Base-by-base conservation (phyloP, 192 early-diverging fungal species). In the Mortierella antarctica region DNA sequence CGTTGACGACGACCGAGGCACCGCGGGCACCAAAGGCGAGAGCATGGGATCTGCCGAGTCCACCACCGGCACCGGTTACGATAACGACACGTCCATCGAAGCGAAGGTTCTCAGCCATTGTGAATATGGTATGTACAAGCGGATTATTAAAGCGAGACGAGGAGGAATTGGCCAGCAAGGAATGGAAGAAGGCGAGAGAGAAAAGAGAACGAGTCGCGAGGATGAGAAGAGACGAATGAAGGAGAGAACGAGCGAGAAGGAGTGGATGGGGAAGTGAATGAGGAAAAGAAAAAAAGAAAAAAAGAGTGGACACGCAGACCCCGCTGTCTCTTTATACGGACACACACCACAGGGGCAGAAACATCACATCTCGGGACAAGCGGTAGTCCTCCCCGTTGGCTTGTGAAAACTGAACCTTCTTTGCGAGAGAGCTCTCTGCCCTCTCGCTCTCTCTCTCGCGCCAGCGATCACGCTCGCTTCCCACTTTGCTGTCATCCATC, bases 11-110 rank as follows among this genome's bases (percentile, higher is more conserved):
- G 31, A 99, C 96, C 21, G 92, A 91, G 57, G 96, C 96, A 58
- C 97, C 96, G 67, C 95, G 92, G 23, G 89, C 88, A 15, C 92
- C 94, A 83, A 98, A 98, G 81, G 93, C 96, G 56, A 94, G 85
- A 65, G 97, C 94, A 86, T 99, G 98, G 44, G 94, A 93, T 82
- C 95, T 90, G 50, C 93, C 94, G 42, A 95, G 90, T 40, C 95
- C 97, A 73, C 96, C 96, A 76, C 97, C 97, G 61, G 96, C 97
- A 62, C 97, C 97, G 46, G 97, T 97, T 66, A 99, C 92, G 70
- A 99, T 91, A 39, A 95, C 97, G 41, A 97, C 96, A 75, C 92
- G 90, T 84, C 86, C 87, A 66, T 95, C 91, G 64, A 90, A 95
- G 70, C 92, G 92, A 70, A 95, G 83, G 66, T 84, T 69, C 40